phyloP scores from a whole-genome alignment of 371 early-diverging fungal genomes.

The Rhizopus delemar region DNA sequence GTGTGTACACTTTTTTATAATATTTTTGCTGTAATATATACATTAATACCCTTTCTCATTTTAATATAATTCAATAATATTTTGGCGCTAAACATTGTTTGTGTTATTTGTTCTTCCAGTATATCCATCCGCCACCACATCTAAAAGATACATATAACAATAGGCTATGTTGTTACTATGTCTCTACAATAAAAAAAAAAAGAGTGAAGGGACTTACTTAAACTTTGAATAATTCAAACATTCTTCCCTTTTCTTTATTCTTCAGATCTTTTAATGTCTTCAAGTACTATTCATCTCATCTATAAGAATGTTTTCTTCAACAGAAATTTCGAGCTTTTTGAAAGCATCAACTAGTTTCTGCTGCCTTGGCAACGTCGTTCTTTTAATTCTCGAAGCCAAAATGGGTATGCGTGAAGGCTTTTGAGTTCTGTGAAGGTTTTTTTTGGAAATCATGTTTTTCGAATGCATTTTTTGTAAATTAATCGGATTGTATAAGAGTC shows the following conservation, averaged over 20 bases:
- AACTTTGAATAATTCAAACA: neutral
- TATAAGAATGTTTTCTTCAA: neutral
- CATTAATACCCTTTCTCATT: neutral
- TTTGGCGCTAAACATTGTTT: neutral
- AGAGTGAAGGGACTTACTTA: too few relatives aligned
- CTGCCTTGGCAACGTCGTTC: neutral
- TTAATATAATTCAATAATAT: neutral
- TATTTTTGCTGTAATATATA: conserved; percentile 2
- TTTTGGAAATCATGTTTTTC: too few relatives aligned
- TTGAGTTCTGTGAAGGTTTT: neutral
- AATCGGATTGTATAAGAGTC: too few relatives aligned
- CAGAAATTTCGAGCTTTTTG: neutral
- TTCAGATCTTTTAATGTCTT: too few relatives aligned
- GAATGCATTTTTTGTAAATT: too few relatives aligned
- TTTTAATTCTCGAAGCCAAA: conserved; percentile 3
- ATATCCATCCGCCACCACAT: neutral
- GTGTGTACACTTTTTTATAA: neutral
- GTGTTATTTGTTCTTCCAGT: neutral
- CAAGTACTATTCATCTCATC: neutral
- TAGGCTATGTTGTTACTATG: too few relatives aligned
- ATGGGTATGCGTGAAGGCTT: conserved; percentile 6
- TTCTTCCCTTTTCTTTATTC: too few relatives aligned
- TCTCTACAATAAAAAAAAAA: too few relatives aligned
- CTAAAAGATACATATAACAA: too few relatives aligned
- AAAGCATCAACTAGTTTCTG: neutral